These are phyloP conservation scores for Corynespora cassiicola DNA, from an alignment of 2,329 filamentous ascomycete species.

Conservation along the genomic window DNA sequence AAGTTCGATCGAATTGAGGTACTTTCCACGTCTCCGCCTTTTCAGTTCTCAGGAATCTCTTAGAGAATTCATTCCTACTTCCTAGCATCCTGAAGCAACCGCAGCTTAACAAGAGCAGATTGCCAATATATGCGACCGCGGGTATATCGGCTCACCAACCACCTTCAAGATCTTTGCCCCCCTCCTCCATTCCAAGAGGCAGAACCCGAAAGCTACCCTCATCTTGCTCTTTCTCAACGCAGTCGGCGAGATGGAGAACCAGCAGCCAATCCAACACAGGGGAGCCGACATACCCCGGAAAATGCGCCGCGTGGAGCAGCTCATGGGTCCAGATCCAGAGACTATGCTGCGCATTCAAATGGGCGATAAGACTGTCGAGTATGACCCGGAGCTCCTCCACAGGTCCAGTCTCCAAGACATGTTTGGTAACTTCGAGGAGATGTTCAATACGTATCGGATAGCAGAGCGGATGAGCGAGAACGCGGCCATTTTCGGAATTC, in stretches of 20 bases:
- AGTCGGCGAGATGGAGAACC: slow-evolving; percentile 22
- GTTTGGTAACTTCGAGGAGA: slow-evolving; percentile 13
- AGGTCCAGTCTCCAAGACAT: neutral
- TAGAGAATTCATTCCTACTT: no score
- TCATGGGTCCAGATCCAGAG: no score
- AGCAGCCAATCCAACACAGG: neutral
- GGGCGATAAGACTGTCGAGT: neutral
- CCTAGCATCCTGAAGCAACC: neutral
- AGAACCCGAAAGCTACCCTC: slow-evolving; percentile 50
- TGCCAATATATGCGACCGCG: slow-evolving; percentile 48
- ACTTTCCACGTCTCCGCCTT: slow-evolving; percentile 5
- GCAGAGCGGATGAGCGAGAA: slow-evolving; percentile 8
- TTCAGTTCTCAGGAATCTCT: no score
- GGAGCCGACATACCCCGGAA: no score
- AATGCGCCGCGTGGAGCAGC: no score
- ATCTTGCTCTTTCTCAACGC: slow-evolving; percentile 53
- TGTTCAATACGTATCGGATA: slow-evolving; percentile 6
- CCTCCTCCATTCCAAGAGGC: slow-evolving; percentile 36
- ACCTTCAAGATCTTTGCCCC: slow-evolving; percentile 36
- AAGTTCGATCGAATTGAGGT: slow-evolving; percentile 51
- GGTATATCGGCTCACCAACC: slow-evolving; percentile 36
- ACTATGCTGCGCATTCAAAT: no score
- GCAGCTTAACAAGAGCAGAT: no score
- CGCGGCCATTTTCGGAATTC: slow-evolving; percentile 13
- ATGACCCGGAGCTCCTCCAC: neutral